phyloP scores from a whole-genome alignment of 345 rosid genomes.

The Moricandia arvensis region DNA sequence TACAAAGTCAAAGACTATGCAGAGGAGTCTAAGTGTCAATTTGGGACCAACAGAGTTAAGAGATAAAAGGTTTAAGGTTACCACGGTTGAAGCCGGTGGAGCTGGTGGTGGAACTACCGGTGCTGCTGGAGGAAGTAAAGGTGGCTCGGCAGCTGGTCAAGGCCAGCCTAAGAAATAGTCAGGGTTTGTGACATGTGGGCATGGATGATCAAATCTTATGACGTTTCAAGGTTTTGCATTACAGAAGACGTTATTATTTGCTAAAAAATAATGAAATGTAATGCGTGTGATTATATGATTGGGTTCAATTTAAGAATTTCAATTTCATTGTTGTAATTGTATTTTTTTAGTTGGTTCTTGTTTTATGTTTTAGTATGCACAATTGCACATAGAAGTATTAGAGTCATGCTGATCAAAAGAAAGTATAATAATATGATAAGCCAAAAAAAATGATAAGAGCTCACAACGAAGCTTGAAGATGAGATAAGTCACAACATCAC shows the following conservation, averaged over 20 bases:
- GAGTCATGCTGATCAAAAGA: background rate
- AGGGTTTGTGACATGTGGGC: slow-evolving; percentile 12
- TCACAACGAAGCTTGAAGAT: background rate
- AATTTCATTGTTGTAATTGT: no score
- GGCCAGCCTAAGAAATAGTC: slow-evolving; percentile 38
- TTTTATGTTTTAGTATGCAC: background rate
- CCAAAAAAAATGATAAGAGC: background rate
- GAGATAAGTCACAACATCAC: background rate
- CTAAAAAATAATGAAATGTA: slow-evolving; percentile 9
- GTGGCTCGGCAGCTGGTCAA: slow-evolving; percentile 30
- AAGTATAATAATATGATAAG: background rate
- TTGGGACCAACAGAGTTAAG: background rate
- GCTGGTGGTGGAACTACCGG: background rate
- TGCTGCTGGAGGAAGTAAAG: slow-evolving; percentile 28
- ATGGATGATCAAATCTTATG: slow-evolving; percentile 13
- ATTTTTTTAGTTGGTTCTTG: no score
- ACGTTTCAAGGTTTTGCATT: background rate
- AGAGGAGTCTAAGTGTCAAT: slow-evolving; percentile 32
- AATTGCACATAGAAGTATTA: background rate
- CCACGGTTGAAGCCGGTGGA: slow-evolving; percentile 15
- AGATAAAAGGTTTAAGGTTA: slow-evolving; percentile 32
- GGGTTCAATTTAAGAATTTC: no score
- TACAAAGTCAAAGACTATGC: slow-evolving; percentile 28
- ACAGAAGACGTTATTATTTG: slow-evolving; percentile 5
- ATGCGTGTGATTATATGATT: background rate